Evolutionary conservation across 805 yeast species (phyloP).

Genomic region (Scheffersomyces coipomensis): DNA sequence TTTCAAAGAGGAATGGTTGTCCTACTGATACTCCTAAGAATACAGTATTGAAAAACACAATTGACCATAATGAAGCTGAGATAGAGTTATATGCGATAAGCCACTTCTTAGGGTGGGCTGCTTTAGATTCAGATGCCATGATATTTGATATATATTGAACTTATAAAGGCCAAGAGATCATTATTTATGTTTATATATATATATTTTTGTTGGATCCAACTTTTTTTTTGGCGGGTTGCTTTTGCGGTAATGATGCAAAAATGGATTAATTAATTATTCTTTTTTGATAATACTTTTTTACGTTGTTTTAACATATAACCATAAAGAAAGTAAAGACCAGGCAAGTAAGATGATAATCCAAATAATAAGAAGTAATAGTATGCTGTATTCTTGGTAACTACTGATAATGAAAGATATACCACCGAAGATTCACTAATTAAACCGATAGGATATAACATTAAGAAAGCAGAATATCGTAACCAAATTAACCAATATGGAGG

Average conservation of each 20-base stretch:
- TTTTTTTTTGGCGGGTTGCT: neutral
- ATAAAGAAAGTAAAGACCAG: conserved; percentile 28
- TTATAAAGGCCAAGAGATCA: conserved; percentile 2
- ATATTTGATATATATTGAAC: too few species aligned
- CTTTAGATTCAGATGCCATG: conserved; percentile 1
- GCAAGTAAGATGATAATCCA: conserved; percentile 23
- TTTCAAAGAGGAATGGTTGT: conserved; percentile 63
- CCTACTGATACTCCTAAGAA: conserved; percentile 43
- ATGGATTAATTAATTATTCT: too few species aligned
- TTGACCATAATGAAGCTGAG: conserved; percentile 42
- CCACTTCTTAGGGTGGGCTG: conserved; percentile 28
- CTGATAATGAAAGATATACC: conserved; percentile 23
- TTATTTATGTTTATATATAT: neutral
- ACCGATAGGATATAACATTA: conserved; percentile 31
- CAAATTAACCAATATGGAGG: conserved; percentile 20
- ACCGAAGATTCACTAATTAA: conserved; percentile 23
- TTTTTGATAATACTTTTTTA: conserved; percentile 18
- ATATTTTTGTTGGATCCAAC: neutral
- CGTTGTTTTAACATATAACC: conserved; percentile 31
- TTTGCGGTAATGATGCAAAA: too few species aligned
- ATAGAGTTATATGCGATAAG: conserved; percentile 41
- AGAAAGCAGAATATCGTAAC: conserved; percentile 27
- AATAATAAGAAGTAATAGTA: conserved; percentile 20
- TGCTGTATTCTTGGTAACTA: conserved; percentile 6
- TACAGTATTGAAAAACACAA: conserved; percentile 38